Evolutionary conservation across 441 rosid species (phyloP).

Genomic region (Gossypium davidsonii): DNA sequence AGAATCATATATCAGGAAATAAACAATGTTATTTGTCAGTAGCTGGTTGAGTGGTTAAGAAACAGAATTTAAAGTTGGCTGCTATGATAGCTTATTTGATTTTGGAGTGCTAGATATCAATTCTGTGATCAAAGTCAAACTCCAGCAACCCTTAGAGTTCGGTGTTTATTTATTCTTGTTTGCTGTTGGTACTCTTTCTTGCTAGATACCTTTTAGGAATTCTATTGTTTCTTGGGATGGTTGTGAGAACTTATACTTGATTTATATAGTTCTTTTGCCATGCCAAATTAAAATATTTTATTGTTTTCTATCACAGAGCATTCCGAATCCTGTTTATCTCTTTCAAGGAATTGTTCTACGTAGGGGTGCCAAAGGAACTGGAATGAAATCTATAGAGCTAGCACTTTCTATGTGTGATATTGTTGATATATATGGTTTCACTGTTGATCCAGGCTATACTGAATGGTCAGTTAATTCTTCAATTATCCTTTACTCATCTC

Average conservation of each 20-base stretch:
- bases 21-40: not conserved
- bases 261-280: not conserved
- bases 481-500: not conserved
- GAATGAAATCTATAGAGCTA: constrained; percentile 91
- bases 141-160: not conserved
- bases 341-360: constrained; percentile 96
- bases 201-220: not conserved
- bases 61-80: not conserved
- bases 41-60: not conserved
- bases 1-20: constrained; percentile 14
- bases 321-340: constrained; percentile 96
- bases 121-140: not conserved
- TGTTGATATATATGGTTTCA: constrained; percentile 94
- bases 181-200: not conserved
- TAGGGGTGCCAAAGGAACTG: constrained; percentile 99
- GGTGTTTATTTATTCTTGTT: not conserved
- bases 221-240: not conserved
- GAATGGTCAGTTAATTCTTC: constrained; percentile 58
- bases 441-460: constrained; percentile 98
- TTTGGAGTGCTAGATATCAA: not conserved
- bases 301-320: constrained; percentile 43
- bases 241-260: not conserved
- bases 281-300: constrained; percentile 7
- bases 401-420: constrained; percentile 97
- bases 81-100: not conserved